Evolutionary conservation across 768 basidiomycete genomes (phyloP).

Genomic region (Boletus vinaceobasis): DNA sequence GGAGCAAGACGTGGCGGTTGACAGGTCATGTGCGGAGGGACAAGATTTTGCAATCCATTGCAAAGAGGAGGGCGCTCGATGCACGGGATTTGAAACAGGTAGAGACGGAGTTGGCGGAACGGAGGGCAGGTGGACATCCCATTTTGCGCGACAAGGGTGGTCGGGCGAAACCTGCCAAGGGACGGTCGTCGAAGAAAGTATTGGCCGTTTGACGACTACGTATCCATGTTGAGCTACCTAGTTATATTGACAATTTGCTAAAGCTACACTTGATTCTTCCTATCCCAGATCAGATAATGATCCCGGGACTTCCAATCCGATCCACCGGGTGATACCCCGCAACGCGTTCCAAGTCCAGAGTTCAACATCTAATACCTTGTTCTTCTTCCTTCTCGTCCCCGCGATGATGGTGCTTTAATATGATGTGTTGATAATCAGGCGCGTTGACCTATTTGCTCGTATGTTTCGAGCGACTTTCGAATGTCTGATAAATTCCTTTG

Average conservation of each 20-base stretch:
- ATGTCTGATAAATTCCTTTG: slow-evolving; percentile 27
- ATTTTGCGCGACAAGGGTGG: slow-evolving; percentile 21
- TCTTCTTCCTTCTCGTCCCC: neutral
- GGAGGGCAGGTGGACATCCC: slow-evolving; percentile 22
- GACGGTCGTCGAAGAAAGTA: slow-evolving; percentile 6
- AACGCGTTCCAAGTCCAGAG: neutral
- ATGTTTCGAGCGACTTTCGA: slow-evolving; percentile 29
- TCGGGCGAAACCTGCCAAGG: neutral
- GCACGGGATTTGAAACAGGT: slow-evolving; percentile 39
- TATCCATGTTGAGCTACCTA: neutral
- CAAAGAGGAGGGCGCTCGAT: slow-evolving; percentile 43
- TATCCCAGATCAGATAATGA: neutral
- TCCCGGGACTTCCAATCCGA: neutral
- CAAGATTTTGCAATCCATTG: slow-evolving; percentile 50
- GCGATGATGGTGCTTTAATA: neutral
- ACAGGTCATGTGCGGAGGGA: slow-evolving; percentile 41
- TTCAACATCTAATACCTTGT: neutral
- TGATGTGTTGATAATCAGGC: slow-evolving; percentile 7
- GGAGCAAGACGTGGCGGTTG: slow-evolving; percentile 38
- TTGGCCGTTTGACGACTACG: slow-evolving; percentile 1
- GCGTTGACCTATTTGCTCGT: slow-evolving; percentile 14
- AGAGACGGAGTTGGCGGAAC: slow-evolving; percentile 30
- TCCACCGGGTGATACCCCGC: neutral
- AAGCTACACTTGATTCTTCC: slow-evolving; percentile 17
- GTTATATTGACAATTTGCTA: slow-evolving; percentile 13